Evolutionary conservation across 2,329 filamentous ascomycete genomes (phyloP), one percentile per base, ranked within the genome.

Genomic region (Sporothrix pseudoabietina): DNA sequence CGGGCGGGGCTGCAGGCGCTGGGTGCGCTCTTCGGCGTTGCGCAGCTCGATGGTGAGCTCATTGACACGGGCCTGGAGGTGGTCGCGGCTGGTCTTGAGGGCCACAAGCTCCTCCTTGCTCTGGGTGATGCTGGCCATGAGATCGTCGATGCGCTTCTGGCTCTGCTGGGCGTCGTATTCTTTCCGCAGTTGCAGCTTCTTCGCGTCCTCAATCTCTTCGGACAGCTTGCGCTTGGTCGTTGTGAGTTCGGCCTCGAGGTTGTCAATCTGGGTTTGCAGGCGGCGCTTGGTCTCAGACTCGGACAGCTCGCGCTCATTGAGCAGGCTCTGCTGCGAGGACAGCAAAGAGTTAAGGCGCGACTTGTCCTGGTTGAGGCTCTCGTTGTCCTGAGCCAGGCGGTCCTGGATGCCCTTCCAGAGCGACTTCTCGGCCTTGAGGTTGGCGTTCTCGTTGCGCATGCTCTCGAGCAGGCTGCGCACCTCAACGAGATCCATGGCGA

Each of bases 341-440:
- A 98, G 89, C 44, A 97, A 86, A 73, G 90, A 91, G 81, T 95
- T 97, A 4, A 98, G 87, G 41, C 94, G 89, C 63, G 90, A 89
- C 76, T 94, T 92, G 80, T 99, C 96, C 74, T 97, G 93, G 57
- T 92, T 87, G 14, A 98, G 85, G 26, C 84, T 89, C 79, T 97
- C 94, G 76, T 96, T 97, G 79, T 98, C 94, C 78, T 96, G 93
- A 75, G 89, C 92, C 59, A 98, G 86, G 71, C 97, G 90, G 76
- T 92, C 91, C 80, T 98, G 94, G 47, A 98, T 97, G 72, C 92
- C 93, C 83, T 96, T 97, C 92, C 93, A 97, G 10, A 99, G 86
- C 52, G 94, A 92, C 83, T 97, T 97, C 82, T 98, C 95, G 0
- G 95, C 94, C 81, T 97, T 97, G 47, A 98, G 87, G 79, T 98